phyloP scores from a whole-genome alignment of 352 stramenopile genomes.

The Phytophthora pluvialis region DNA sequence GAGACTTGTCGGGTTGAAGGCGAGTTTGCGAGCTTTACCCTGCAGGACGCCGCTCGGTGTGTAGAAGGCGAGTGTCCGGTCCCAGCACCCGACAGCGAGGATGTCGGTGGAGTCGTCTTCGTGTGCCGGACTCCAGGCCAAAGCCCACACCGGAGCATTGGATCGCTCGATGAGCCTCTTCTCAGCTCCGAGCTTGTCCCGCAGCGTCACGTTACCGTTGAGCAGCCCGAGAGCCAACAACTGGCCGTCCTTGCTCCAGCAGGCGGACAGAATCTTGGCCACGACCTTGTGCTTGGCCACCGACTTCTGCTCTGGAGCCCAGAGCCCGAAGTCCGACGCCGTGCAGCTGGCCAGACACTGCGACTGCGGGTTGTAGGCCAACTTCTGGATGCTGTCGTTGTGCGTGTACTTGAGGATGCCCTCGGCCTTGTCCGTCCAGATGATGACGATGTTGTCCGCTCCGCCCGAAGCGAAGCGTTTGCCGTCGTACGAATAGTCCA shows the following conservation, averaged over 20 bases:
- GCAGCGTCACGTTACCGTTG: conserved; percentile 92
- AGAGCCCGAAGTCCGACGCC: conserved; percentile 94
- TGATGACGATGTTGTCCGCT: conserved; percentile 96
- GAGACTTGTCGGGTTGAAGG: conserved; percentile 93
- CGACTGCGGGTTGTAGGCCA: conserved; percentile 93
- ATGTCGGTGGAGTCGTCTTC: conserved; percentile 84
- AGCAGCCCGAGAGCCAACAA: conserved; percentile 92
- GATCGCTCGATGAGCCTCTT: conserved; percentile 91
- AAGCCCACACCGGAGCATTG: conserved; percentile 82
- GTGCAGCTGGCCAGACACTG: conserved; percentile 94
- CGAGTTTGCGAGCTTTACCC: conserved; percentile 88
- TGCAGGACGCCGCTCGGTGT: conserved; percentile 82
- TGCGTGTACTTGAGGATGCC: conserved; percentile 97
- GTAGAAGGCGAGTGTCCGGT: conserved; percentile 94
- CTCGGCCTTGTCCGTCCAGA: conserved; percentile 95
- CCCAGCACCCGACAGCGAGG: conserved; percentile 94
- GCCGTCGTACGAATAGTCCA: conserved; percentile 92
- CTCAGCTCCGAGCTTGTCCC: conserved; percentile 92
- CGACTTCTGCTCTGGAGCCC: conserved; percentile 93
- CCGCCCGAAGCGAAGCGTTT: conserved; percentile 93
- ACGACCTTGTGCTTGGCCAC: conserved; percentile 96
- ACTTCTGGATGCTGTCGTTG: conserved; percentile 93
- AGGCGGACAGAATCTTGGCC: conserved; percentile 92
- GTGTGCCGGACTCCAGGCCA: conserved; percentile 83
- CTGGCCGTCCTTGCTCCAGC: conserved; percentile 93